These are phyloP conservation scores for Quercus variabilis DNA, from an alignment of 306 rosid genomes.

Conservation along the genomic window DNA sequence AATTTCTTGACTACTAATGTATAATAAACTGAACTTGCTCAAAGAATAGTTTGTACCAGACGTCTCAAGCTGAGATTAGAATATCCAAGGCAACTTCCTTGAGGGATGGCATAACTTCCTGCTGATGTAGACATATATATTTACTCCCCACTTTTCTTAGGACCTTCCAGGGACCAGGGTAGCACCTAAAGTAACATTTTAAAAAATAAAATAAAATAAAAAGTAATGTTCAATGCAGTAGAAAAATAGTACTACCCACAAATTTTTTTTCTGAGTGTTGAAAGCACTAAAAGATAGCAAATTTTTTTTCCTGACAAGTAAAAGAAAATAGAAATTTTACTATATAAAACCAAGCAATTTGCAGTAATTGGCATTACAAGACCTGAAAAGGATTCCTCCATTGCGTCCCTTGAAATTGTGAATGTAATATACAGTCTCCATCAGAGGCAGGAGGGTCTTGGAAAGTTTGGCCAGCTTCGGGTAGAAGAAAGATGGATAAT, in stretches of 20 bases:
- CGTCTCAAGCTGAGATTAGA: slow-evolving; percentile 64
- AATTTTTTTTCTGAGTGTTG: background rate
- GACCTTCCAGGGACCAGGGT: slow-evolving; percentile 91
- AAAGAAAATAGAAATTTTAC: background rate
- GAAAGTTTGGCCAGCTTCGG: slow-evolving; percentile 81
- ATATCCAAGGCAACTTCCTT: slow-evolving; percentile 90
- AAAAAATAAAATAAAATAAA: background rate
- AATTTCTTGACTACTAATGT: background rate
- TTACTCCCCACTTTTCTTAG: slow-evolving; percentile 56
- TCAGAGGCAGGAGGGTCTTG: slow-evolving; percentile 67
- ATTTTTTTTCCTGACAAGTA: too few relatives aligned
- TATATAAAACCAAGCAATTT: background rate
- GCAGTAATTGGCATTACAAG: slow-evolving; percentile 7
- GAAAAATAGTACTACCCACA: background rate
- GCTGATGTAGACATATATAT: slow-evolving; percentile 64
- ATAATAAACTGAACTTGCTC: slow-evolving; percentile 12
- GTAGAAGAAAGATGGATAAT: slow-evolving; percentile 88
- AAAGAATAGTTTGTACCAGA: slow-evolving; percentile 5
- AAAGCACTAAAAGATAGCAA: background rate
- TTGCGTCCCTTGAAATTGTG: slow-evolving; percentile 85
- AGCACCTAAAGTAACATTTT: slow-evolving; percentile 45
- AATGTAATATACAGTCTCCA: slow-evolving; percentile 89
- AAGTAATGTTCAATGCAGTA: background rate
- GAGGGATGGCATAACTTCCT: slow-evolving; percentile 81
- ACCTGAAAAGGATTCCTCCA: slow-evolving; percentile 94